Conservation (phyloP, 176 grass and related monocot genomes). For the Chrysopogon serrulatus region DNA sequence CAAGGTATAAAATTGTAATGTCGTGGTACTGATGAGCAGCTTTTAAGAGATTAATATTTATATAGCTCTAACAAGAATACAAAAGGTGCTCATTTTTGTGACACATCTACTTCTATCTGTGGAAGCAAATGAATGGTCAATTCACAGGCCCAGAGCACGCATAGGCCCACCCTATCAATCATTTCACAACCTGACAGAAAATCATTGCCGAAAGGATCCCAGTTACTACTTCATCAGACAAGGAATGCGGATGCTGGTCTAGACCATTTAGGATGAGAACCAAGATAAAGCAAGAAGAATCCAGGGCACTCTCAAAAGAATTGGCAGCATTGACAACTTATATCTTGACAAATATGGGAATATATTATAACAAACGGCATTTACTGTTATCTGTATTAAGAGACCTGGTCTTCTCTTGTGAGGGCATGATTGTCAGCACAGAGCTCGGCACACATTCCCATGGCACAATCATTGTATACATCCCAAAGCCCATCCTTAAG, state of each 20-base stretch:
- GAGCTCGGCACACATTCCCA: constrained; percentile 90
- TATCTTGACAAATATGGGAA: constrained; percentile 2
- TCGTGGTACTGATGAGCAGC: neutral
- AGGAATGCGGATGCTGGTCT: neutral
- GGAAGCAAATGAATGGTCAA: neutral
- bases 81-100: neutral
- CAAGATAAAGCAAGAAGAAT: neutral
- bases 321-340: neutral
- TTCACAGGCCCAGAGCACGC: neutral
- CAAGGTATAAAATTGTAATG: neutral
- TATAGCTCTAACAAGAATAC: neutral
- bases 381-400: neutral
- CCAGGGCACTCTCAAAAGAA: neutral
- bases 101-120: neutral
- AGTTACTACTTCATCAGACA: neutral
- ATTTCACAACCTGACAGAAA: neutral
- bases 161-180: neutral
- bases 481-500: constrained; percentile 97
- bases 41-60: neutral
- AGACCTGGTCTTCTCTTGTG: constrained; percentile 90
- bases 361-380: neutral
- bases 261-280: neutral
- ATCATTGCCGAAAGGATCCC: neutral
- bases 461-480: constrained; percentile 74
- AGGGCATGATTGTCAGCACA: constrained; percentile 86